phyloP scores from a whole-genome alignment of 2,329 filamentous ascomycete genomes.

The Purpureocillium lavendulum region DNA sequence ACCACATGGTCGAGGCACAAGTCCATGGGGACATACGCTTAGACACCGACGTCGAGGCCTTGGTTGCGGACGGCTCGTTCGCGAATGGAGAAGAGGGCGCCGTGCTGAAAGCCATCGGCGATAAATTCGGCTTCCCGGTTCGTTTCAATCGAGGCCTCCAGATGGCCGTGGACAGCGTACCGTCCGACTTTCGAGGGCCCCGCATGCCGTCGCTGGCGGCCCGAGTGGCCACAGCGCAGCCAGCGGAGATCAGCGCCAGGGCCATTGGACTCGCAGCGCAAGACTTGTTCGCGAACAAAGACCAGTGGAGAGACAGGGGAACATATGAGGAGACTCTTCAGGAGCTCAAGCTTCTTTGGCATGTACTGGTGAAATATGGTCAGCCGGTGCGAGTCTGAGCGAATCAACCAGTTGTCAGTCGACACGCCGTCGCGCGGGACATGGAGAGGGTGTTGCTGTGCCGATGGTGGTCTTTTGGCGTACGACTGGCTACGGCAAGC shows the following conservation, averaged over 20 bases:
- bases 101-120: conserved; percentile 4
- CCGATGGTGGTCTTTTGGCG: too few species aligned
- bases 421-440: too few species aligned
- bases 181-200: conserved; percentile 10
- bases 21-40: conserved; percentile 11
- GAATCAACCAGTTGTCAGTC: too few species aligned
- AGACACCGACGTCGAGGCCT: conserved; percentile 9
- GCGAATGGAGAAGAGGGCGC: conserved; percentile 3
- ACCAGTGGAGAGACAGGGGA: conserved; percentile 3
- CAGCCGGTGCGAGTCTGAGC: background rate
- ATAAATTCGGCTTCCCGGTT: conserved; percentile 8
- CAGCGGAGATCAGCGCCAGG: conserved; percentile 3
- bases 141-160: conserved; percentile 7
- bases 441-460: too few species aligned
- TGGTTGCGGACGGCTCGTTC: conserved; percentile 12
- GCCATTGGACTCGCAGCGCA: too few species aligned
- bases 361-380: conserved; percentile 9
- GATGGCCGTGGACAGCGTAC: conserved; percentile 3
- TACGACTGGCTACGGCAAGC: too few species aligned
- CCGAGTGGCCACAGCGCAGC: conserved; percentile 4
- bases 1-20: conserved; percentile 12
- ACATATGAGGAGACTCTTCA: conserved; percentile 4
- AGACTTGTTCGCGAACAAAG: background rate
- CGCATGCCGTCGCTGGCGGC: conserved; percentile 9
- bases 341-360: conserved; percentile 9